Conservation (phyloP, 345 rosid species). For the Diplotaxis tenuifolia region DNA sequence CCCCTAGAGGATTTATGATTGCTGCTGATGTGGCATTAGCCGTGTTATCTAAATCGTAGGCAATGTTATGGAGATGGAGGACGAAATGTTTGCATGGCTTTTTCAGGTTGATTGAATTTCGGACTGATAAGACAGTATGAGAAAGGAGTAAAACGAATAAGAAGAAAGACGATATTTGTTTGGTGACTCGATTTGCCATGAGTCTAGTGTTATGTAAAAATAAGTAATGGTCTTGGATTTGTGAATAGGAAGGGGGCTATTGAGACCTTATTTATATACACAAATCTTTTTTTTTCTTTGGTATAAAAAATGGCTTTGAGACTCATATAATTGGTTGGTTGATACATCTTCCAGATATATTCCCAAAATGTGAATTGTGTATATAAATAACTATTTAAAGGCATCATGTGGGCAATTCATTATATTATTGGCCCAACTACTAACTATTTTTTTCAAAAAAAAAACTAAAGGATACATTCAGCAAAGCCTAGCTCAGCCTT, state of each 20-base stretch:
- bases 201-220: not conserved
- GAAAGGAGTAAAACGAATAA: not conserved
- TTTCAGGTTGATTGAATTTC: not conserved
- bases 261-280: not conserved
- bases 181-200: not conserved
- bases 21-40: conserved; percentile 14
- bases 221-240: not conserved
- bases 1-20: conserved; percentile 1
- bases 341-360: not conserved
- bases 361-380: no score
- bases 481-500: not conserved
- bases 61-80: not conserved
- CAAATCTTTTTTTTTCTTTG: not conserved
- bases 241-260: not conserved
- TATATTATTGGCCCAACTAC: not conserved
- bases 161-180: not conserved
- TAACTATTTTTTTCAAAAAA: not conserved
- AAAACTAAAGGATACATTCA: not conserved
- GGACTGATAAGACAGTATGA: not conserved
- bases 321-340: not conserved
- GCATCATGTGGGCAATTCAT: not conserved
- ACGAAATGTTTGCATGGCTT: conserved; percentile 6
- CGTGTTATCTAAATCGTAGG: not conserved
- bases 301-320: not conserved
- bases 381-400: no score